These are phyloP conservation scores for Salicornia ramosissima DNA, from an alignment of 148 eudicot species.

Conservation along the genomic window DNA sequence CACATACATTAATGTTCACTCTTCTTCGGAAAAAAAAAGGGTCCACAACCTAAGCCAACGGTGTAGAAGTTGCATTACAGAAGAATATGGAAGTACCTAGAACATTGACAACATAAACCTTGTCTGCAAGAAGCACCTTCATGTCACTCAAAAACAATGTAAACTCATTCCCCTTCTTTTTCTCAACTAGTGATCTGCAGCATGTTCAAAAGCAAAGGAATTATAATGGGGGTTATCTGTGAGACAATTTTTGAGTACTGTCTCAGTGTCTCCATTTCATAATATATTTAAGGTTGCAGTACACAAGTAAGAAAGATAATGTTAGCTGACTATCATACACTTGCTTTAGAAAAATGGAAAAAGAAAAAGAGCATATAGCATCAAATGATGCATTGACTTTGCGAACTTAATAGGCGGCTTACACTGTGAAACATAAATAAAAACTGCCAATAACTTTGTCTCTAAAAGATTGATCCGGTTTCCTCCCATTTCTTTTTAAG, in stretches of 20 bases:
- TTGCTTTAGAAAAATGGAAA: neutral
- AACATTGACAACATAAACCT: constrained; percentile 71
- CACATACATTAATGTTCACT: neutral
- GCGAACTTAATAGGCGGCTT: neutral
- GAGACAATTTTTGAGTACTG: neutral
- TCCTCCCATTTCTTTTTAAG: too few species aligned
- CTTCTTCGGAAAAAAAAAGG: neutral
- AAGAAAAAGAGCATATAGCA: neutral
- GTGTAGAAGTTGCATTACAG: constrained; percentile 1
- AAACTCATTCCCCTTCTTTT: constrained; percentile 24
- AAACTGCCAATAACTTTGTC: too few species aligned
- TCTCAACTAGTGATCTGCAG: constrained; percentile 34
- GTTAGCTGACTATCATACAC: neutral
- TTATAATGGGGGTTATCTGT: neutral
- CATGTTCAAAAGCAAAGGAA: constrained; percentile 19
- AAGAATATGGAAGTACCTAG: constrained; percentile 52
- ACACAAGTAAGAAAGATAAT: neutral
- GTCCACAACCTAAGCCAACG: neutral
- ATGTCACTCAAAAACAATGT: constrained; percentile 55
- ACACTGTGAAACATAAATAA: neutral
- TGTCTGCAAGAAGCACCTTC: constrained; percentile 61
- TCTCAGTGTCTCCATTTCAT: too few species aligned
- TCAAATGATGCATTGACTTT: neutral
- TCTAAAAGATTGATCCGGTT: too few species aligned
- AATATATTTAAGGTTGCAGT: too few species aligned